Evolutionary conservation across 2,329 filamentous ascomycete species (phyloP).

Genomic region (Blastomyces parvus): DNA sequence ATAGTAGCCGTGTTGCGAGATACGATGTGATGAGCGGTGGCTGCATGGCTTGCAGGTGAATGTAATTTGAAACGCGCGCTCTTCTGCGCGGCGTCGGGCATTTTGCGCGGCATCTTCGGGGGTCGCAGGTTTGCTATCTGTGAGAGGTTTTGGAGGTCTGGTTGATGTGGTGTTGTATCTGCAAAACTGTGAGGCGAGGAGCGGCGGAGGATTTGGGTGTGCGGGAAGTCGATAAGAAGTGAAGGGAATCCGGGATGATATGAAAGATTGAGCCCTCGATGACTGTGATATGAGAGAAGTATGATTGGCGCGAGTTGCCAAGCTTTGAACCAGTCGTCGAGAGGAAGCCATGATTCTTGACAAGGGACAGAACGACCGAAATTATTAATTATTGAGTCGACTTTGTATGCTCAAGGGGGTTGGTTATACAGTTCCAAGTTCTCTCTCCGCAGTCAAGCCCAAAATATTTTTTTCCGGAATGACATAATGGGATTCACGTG

Average conservation of each 20-base stretch:
- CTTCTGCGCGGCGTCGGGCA: slow-evolving; percentile 29
- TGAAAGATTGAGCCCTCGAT: slow-evolving; percentile 8
- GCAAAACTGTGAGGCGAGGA: slow-evolving; percentile 12
- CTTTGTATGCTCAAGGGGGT: background rate
- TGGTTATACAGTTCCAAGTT: too few relatives aligned
- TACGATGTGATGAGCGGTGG: slow-evolving; percentile 66
- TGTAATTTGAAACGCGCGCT: slow-evolving; percentile 72
- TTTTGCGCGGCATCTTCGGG: slow-evolving; percentile 28
- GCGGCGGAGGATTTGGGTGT: slow-evolving; percentile 1
- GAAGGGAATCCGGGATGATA: background rate
- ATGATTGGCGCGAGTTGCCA: slow-evolving; percentile 5
- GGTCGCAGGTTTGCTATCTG: slow-evolving; percentile 26
- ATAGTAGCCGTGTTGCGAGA: slow-evolving; percentile 95
- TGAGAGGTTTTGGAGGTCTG: slow-evolving; percentile 24
- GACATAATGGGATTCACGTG: slow-evolving; percentile 3
- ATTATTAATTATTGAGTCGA: background rate
- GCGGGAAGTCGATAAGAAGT: background rate
- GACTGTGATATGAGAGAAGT: slow-evolving; percentile 5
- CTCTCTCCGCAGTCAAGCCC: too few relatives aligned
- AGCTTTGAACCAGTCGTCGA: slow-evolving; percentile 9
- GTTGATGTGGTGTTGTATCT: slow-evolving; percentile 27
- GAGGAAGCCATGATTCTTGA: slow-evolving; percentile 11
- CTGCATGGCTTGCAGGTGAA: slow-evolving; percentile 89
- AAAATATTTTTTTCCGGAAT: background rate
- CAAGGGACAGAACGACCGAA: background rate